phyloP scores from a whole-genome alignment of 805 yeast genomes.

The Candida rishiriensis region DNA sequence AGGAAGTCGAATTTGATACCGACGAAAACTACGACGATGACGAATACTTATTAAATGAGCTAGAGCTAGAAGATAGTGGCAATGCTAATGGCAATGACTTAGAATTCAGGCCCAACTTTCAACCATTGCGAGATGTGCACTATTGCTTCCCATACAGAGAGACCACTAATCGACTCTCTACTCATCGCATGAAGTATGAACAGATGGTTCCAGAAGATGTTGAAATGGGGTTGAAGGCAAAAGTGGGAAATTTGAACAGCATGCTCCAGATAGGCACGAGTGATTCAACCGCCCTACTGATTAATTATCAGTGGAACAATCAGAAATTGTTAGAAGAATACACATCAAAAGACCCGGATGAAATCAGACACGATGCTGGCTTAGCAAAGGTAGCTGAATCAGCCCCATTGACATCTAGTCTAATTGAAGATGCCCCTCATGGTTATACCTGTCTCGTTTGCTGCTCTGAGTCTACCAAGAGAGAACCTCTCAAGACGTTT shows the following conservation, averaged over 20 bases:
- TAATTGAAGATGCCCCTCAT: conserved; percentile 16
- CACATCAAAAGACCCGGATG: conserved; percentile 36
- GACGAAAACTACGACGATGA: conserved; percentile 25
- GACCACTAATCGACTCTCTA: conserved; percentile 18
- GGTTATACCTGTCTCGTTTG: conserved; percentile 63
- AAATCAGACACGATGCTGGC: conserved; percentile 20
- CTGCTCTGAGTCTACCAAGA: conserved; percentile 46
- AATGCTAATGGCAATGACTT: conserved; percentile 12
- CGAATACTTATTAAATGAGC: conserved; percentile 13
- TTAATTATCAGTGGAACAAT: conserved; percentile 54
- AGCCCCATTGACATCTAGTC: conserved; percentile 8
- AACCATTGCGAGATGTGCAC: conserved; percentile 6
- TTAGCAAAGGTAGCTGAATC: conserved; percentile 32
- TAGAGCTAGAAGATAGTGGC: background rate
- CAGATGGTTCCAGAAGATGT: conserved; percentile 29
- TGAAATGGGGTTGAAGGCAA: conserved; percentile 20
- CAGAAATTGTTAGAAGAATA: conserved; percentile 52
- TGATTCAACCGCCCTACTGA: conserved; percentile 40
- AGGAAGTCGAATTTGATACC: conserved; percentile 12
- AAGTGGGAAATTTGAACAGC: conserved; percentile 31
- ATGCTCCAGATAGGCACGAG: conserved; percentile 36
- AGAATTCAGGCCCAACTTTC: conserved; percentile 18
- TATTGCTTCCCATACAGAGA: conserved; percentile 15
- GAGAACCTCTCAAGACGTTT: conserved; percentile 35
- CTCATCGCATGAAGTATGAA: conserved; percentile 28